A percentile compares a stretch with the other conserved stretches of the same genome.
phyloP scores from a whole-genome alignment of 31 red algal species.

The Asparagopsis taxiformis region DNA sequence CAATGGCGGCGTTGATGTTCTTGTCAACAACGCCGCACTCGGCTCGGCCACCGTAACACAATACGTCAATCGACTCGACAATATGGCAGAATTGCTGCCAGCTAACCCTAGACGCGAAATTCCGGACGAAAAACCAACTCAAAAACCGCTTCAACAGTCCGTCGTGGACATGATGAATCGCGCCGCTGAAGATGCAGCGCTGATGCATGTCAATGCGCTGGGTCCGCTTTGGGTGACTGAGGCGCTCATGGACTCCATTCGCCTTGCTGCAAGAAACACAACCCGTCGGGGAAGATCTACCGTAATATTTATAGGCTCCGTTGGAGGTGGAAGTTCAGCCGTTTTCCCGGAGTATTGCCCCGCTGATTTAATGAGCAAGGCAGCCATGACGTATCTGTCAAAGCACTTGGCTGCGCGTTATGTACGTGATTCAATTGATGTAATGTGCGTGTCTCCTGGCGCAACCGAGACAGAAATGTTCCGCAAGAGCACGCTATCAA shows the following conservation, averaged over 20 bases:
- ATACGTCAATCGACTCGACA: constrained; percentile 33
- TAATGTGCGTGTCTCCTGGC: constrained; percentile 68
- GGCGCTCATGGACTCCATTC: constrained; percentile 28
- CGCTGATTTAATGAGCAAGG: constrained; percentile 79
- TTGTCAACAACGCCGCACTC: constrained; percentile 83
- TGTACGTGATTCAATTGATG: constrained; percentile 51
- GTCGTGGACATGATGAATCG: constrained; percentile 12
- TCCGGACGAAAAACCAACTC: too few species aligned
- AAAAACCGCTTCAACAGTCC: too few species aligned
- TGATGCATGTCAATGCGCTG: constrained; percentile 73
- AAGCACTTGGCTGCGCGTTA: constrained; percentile 73
- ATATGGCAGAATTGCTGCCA: background rate
- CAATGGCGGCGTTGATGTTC: constrained; percentile 40
- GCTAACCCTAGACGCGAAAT: too few species aligned
- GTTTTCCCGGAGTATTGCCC: constrained; percentile 77
- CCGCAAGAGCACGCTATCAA: constrained; percentile 43
- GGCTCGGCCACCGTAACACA: constrained; percentile 57
- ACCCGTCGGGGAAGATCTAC: constrained; percentile 2
- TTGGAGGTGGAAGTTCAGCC: constrained; percentile 64
- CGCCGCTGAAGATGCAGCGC: constrained; percentile 29
- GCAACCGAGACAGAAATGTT: constrained; percentile 92
- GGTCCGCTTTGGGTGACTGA: constrained; percentile 68
- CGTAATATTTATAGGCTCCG: constrained; percentile 68
- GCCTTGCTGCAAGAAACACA: background rate
- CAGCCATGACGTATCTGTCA: constrained; percentile 70